Percentiles rank a stretch among this genome's conserved stretches.
Evolutionary conservation across 2,329 filamentous ascomycete species (phyloP).

Genomic region (Nemania diffusa): DNA sequence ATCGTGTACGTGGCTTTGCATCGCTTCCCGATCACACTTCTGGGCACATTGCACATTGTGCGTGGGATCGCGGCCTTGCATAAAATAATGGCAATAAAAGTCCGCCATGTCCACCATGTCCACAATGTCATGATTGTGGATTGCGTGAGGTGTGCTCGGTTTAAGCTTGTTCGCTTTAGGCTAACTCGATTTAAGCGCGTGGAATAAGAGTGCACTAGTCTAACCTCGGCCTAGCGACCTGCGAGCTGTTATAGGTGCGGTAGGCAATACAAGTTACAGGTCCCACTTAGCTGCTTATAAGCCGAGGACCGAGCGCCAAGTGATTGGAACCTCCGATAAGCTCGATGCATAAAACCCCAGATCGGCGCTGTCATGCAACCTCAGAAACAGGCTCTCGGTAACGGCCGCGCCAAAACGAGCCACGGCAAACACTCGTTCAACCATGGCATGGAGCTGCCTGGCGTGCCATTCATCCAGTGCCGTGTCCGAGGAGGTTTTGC

Average conservation of each 20-base stretch:
- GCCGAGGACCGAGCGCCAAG: conserved; percentile 33
- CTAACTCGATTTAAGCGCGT: conserved; percentile 3
- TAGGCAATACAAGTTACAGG: too few species aligned
- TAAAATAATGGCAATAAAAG: too few species aligned
- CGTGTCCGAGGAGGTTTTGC: too few species aligned
- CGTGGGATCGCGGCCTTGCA: too few species aligned
- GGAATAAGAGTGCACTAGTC: not conserved
- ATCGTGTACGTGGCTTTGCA: not conserved
- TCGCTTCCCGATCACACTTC: not conserved
- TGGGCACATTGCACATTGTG: too few species aligned
- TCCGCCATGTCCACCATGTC: too few species aligned
- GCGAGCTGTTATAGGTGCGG: conserved; percentile 17
- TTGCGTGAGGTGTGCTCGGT: too few species aligned
- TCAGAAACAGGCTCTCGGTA: conserved; percentile 32
- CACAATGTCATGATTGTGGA: too few species aligned
- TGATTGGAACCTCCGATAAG: conserved; percentile 29
- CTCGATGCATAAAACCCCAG: conserved; percentile 34
- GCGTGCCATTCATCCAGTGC: too few species aligned
- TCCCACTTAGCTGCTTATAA: conserved; percentile 14
- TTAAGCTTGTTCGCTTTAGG: too few species aligned
- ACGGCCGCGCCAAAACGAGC: conserved; percentile 30
- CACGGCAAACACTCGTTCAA: too few species aligned
- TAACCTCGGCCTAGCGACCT: not conserved
- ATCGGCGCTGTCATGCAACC: conserved; percentile 34
- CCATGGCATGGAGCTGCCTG: too few species aligned